phyloP scores from a whole-genome alignment of 2,329 filamentous ascomycete genomes.

The Dactylellina leptospora region DNA sequence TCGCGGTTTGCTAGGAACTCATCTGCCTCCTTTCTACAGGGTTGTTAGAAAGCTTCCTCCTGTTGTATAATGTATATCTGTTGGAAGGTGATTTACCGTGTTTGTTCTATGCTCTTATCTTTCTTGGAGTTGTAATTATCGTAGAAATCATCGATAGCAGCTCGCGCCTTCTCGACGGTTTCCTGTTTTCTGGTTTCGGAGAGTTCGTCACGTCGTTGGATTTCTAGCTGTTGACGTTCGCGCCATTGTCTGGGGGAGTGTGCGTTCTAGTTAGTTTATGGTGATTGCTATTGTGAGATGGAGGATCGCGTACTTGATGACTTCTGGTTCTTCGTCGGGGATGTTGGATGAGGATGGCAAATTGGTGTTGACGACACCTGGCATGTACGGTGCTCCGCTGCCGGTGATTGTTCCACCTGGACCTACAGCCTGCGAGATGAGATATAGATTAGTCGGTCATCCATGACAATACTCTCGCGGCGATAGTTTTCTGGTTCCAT shows the following conservation, averaged over 20 bases:
- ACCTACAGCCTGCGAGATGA: conserved; percentile 69
- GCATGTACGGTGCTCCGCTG: conserved; percentile 67
- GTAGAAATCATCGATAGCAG: conserved; percentile 98
- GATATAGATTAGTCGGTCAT: conserved; percentile 11
- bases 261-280: not conserved
- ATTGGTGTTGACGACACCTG: conserved; percentile 63
- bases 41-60: not conserved
- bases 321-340: conserved; percentile 85
- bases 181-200: conserved; percentile 82
- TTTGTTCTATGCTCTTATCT: conserved; percentile 89
- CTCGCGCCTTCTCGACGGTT: conserved; percentile 86
- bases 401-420: conserved; percentile 84
- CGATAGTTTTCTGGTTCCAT: no score
- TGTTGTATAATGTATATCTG: not conserved
- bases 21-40: conserved; percentile 78
- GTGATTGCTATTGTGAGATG: not conserved
- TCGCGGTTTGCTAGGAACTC: conserved; percentile 88
- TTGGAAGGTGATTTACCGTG: conserved; percentile 61
- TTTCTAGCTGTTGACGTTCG: conserved; percentile 82
- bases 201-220: conserved; percentile 83
- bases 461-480: no score
- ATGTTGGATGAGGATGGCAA: conserved; percentile 60
- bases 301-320: conserved; percentile 69
- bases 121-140: conserved; percentile 99
- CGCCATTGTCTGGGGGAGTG: conserved; percentile 75